Evolutionary conservation across 2,329 filamentous ascomycete species (phyloP), one percentile per base, ranked within the genome.

Genomic region (Fusarium sp.): DNA sequence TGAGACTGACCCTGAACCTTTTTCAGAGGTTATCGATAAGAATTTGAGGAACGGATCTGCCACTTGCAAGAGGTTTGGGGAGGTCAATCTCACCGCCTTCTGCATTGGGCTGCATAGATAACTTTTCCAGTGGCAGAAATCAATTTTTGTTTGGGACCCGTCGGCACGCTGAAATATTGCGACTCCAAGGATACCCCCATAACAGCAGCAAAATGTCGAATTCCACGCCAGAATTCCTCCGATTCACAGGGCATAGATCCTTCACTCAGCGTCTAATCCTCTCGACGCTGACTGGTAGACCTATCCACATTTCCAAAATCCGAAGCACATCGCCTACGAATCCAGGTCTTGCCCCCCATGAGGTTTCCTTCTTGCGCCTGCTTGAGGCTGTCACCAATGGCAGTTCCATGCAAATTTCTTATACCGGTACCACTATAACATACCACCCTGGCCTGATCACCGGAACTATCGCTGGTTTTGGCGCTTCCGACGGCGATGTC

Each of bases 311-410:
- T 80, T 96, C 95, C 59, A 93, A 96, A 82, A 98, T 99, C 84
- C 94, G 96, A 78, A 91, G 93, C 73, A 90, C 92, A 21, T 97
- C 94, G 45, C 91, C 93, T 51, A 95, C 94, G 44, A 91, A 93
- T 77, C 95, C 96, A 3, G 96, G 96, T 78, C 92, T 99, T 60
- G 92, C 94, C 60, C 92, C 94, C 54, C 93, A 97, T 84, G 96
- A 99, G 84, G 91, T 98, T 78, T 98, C 96, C 51, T 95, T 99
- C 82, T 89, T 99, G 37, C 95, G 96, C 63, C 92, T 99, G 23
- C 91, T 99, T 79, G 96, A 98, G 82, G 89, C 94, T 75, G 88
- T 99, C 77, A 99, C 96, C 79, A 99, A 99, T 86, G 96, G 96
- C 83, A 93, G 93, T 64, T 91, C 93, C 62, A 94, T 98, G 84